phyloP scores from a whole-genome alignment of 805 yeast species.

The Grigorovia transvaalensis region DNA sequence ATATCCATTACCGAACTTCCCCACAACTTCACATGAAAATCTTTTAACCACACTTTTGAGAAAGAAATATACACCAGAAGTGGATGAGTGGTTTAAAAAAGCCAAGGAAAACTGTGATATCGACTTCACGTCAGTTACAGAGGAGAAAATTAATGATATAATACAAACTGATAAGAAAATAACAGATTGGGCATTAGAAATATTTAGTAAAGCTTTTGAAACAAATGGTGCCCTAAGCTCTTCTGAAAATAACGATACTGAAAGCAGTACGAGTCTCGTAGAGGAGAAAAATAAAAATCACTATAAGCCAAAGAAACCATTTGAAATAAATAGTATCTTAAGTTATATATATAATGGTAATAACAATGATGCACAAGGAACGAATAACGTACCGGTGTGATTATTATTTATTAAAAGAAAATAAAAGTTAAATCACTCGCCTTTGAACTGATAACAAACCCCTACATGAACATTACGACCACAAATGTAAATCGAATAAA shows the following conservation, averaged over 20 bases:
- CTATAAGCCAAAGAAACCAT: constrained; percentile 21
- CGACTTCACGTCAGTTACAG: constrained; percentile 17
- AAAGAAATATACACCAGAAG: constrained; percentile 84
- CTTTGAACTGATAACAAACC: no score
- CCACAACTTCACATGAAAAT: constrained; percentile 75
- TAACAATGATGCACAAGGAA: neutral
- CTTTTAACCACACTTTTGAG: constrained; percentile 74
- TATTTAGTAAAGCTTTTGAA: constrained; percentile 43
- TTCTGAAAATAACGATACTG: neutral
- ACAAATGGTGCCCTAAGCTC: constrained; percentile 51
- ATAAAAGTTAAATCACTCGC: no score
- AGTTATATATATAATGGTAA: constrained; percentile 38
- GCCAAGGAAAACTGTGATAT: constrained; percentile 30
- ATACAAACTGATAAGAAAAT: constrained; percentile 47
- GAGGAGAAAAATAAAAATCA: constrained; percentile 57
- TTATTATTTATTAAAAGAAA: no score
- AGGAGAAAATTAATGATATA: constrained; percentile 18
- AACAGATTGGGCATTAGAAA: constrained; percentile 55
- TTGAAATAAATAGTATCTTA: constrained; percentile 32
- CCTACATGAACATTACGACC: no score
- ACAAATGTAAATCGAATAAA: neutral
- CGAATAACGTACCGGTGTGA: neutral
- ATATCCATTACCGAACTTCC: constrained; percentile 77
- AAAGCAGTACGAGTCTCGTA: neutral
- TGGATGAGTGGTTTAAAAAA: constrained; percentile 67